Evolutionary conservation across 2,329 filamentous ascomycete species (phyloP).

Genomic region (Coleophoma cylindrospora): DNA sequence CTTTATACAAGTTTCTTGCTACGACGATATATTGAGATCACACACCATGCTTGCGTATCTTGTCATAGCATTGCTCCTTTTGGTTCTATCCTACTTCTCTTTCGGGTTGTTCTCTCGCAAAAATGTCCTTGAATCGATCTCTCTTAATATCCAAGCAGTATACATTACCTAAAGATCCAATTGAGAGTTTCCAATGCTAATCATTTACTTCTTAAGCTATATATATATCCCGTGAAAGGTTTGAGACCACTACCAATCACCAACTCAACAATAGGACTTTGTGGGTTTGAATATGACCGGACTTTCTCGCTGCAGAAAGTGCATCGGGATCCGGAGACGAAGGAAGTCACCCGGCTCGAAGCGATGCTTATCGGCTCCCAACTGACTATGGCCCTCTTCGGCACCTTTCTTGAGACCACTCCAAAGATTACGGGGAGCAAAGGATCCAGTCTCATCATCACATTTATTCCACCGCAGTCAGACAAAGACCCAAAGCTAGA

Average conservation of each 20-base stretch:
- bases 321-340: slow-evolving; percentile 27
- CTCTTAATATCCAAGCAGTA: no score
- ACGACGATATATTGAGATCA: no score
- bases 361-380: slow-evolving; percentile 57
- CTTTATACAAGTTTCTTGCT: no score
- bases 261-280: slow-evolving; percentile 48
- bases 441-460: slow-evolving; percentile 40
- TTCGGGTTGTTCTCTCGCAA: no score
- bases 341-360: slow-evolving; percentile 25
- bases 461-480: slow-evolving; percentile 12
- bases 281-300: slow-evolving; percentile 62
- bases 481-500: background rate
- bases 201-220: slow-evolving; percentile 41
- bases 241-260: slow-evolving; percentile 56
- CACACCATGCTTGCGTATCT: no score
- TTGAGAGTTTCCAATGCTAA: no score
- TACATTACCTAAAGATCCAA: no score
- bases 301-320: slow-evolving; percentile 64
- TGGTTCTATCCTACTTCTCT: no score
- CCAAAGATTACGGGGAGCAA: slow-evolving; percentile 15
- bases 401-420: slow-evolving; percentile 43
- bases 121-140: no score
- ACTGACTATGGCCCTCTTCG: slow-evolving; percentile 59
- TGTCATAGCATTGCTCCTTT: no score
- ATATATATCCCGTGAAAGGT: slow-evolving; percentile 70